Evolutionary conservation across 2,329 filamentous ascomycete species (phyloP).

Genomic region (Leptoxyphium fumago): DNA sequence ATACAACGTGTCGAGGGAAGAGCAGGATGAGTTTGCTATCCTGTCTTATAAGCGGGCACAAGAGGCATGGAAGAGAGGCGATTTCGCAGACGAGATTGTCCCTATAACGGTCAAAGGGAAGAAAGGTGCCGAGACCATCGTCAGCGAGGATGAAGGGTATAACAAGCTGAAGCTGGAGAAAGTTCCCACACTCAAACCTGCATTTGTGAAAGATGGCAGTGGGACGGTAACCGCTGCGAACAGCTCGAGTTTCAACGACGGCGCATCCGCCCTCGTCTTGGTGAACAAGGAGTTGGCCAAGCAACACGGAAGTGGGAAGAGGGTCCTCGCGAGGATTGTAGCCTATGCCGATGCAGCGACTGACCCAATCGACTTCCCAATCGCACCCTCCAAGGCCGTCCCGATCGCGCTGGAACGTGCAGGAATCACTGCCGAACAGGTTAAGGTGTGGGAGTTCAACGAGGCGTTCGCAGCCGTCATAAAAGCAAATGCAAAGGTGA

Average conservation of each 20-base stretch:
- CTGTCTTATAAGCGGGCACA: slow-evolving; percentile 80
- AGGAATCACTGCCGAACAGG: slow-evolving; percentile 79
- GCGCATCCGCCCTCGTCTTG: slow-evolving; percentile 77
- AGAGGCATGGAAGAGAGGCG: slow-evolving; percentile 67
- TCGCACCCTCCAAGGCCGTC: slow-evolving; percentile 84
- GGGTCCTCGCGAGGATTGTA: slow-evolving; percentile 76
- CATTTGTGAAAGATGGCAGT: slow-evolving; percentile 71
- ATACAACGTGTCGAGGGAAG: slow-evolving; percentile 61
- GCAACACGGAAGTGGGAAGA: slow-evolving; percentile 60
- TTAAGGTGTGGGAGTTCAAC: slow-evolving; percentile 96
- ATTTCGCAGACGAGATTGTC: slow-evolving; percentile 79
- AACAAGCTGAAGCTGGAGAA: slow-evolving; percentile 77
- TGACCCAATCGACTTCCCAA: slow-evolving; percentile 83
- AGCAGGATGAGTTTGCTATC: slow-evolving; percentile 85
- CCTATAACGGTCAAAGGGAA: slow-evolving; percentile 72
- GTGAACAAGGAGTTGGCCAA: slow-evolving; percentile 67
- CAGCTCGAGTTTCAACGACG: slow-evolving; percentile 87
- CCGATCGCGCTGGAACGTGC: slow-evolving; percentile 78
- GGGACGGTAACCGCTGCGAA: slow-evolving; percentile 92
- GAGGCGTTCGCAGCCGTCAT: slow-evolving; percentile 95
- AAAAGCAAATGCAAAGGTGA: slow-evolving; percentile 78
- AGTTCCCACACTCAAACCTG: slow-evolving; percentile 73
- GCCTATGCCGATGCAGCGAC: slow-evolving; percentile 79
- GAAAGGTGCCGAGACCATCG: slow-evolving; percentile 60
- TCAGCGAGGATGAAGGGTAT: slow-evolving; percentile 80